Percentiles rank a stretch among this genome's conserved stretches.
phyloP scores from a whole-genome alignment of 2,329 filamentous ascomycete species.

The Xylaria hypoxylon region DNA sequence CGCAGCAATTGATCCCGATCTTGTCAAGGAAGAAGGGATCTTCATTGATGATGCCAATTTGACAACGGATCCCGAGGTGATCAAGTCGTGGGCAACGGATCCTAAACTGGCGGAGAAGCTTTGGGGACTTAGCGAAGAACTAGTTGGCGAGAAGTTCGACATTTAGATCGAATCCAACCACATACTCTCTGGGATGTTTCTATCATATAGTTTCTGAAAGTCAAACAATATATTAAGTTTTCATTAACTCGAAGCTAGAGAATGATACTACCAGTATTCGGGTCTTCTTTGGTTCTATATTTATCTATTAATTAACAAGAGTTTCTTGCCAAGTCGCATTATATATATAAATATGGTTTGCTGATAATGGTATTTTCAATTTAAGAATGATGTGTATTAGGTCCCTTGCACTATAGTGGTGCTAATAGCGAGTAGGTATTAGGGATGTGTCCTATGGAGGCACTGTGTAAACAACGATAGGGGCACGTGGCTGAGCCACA shows the following conservation, averaged over 20 bases:
- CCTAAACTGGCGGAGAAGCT: slow-evolving; percentile 53
- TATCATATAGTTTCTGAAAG: background rate
- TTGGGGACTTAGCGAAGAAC: slow-evolving; percentile 54
- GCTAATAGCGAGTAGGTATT: too few species aligned
- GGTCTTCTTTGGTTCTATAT: too few species aligned
- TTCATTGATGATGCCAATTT: slow-evolving; percentile 54
- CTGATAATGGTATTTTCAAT: too few species aligned
- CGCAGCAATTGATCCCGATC: slow-evolving; percentile 57
- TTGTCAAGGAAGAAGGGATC: slow-evolving; percentile 49
- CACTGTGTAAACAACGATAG: slow-evolving; percentile 2
- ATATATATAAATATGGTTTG: too few species aligned
- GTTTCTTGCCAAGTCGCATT: too few species aligned
- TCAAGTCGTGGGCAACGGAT: slow-evolving; percentile 52
- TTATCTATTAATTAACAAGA: too few species aligned
- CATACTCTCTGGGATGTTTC: background rate
- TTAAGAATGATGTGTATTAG: too few species aligned
- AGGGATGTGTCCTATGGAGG: background rate
- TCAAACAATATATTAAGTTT: too few species aligned
- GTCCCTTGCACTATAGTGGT: too few species aligned
- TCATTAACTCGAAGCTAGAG: background rate
- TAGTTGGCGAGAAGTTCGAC: slow-evolving; percentile 54
- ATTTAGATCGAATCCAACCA: background rate
- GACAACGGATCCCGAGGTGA: slow-evolving; percentile 45
- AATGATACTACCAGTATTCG: background rate
- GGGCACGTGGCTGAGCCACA: slow-evolving; percentile 22